These are phyloP conservation scores for Lithospermum erythrorhizon DNA, from an alignment of 257 asterid genomes.

Conservation along the genomic window DNA sequence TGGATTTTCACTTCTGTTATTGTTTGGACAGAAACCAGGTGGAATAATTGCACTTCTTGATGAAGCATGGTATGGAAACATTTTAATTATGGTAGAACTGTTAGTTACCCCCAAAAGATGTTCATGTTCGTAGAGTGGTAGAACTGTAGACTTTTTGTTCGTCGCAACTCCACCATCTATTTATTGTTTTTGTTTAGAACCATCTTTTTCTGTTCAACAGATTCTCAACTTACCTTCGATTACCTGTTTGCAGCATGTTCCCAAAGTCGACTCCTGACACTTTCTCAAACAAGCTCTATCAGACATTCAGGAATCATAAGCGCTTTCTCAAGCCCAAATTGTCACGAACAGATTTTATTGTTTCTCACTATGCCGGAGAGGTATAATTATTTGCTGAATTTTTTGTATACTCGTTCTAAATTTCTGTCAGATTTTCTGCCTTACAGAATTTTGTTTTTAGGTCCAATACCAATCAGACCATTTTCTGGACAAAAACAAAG, in stretches of 20 bases:
- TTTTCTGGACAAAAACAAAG: constrained; percentile 96
- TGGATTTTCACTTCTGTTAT: constrained; percentile 15
- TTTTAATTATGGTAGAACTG: constrained; percentile 8
- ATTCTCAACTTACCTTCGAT: constrained; percentile 10
- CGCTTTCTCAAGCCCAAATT: constrained; percentile 93
- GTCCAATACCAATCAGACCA: constrained; percentile 91
- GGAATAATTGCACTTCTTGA: constrained; percentile 91
- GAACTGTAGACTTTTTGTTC: neutral
- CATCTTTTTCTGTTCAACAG: neutral
- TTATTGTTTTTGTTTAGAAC: neutral
- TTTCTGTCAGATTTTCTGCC: constrained; percentile 13
- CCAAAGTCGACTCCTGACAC: constrained; percentile 98
- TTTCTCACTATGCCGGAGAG: constrained; percentile 98
- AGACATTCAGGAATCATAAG: constrained; percentile 82
- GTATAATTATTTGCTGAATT: constrained; percentile 29
- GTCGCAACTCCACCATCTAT: neutral
- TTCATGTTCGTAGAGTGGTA: constrained; percentile 5
- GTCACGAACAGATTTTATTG: constrained; percentile 84
- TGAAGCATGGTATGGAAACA: constrained; percentile 75
- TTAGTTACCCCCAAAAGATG: constrained; percentile 11
- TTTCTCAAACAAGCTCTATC: constrained; percentile 86
- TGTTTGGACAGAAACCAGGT: constrained; percentile 78
- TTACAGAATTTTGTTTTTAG: constrained; percentile 37
- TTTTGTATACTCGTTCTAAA: neutral
- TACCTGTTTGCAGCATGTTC: constrained; percentile 69